phyloP scores from a whole-genome alignment of 192 early-diverging fungal genomes.

The Coemansia sp. region DNA sequence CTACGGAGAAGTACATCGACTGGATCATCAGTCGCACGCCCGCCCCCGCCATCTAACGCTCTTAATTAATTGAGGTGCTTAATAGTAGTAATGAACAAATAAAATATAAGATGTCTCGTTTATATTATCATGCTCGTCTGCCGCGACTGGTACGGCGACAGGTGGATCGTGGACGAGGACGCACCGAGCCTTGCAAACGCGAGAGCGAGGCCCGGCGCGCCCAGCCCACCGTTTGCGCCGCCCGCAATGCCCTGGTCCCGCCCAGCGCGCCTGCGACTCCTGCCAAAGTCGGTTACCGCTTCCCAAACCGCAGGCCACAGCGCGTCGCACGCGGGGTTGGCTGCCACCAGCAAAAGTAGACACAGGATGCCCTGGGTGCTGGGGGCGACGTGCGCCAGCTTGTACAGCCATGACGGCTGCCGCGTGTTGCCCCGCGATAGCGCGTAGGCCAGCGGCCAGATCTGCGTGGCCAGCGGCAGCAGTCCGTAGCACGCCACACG shows the following conservation, averaged over 20 bases:
- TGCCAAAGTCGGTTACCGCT: too few relatives aligned
- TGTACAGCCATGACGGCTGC: constrained; percentile 13
- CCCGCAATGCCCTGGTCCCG: background rate
- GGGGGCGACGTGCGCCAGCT: constrained; percentile 11
- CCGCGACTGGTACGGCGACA: constrained; percentile 45
- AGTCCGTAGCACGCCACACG: constrained; percentile 11
- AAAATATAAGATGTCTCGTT: background rate
- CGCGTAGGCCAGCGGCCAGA: constrained; percentile 20
- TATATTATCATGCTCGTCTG: constrained; percentile 8
- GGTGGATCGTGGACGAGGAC: constrained; percentile 39
- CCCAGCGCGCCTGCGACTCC: background rate
- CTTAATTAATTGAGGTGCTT: background rate
- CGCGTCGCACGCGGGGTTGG: constrained; percentile 22
- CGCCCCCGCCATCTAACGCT: background rate
- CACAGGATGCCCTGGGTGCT: constrained; percentile 26
- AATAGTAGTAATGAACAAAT: background rate
- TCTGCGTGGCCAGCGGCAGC: constrained; percentile 17
- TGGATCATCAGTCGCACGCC: constrained; percentile 19
- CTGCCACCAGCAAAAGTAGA: constrained; percentile 7
- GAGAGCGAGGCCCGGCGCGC: constrained; percentile 11
- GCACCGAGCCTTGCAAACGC: constrained; percentile 30
- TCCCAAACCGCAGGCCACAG: background rate
- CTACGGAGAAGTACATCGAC: constrained; percentile 28
- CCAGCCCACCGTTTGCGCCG: too few relatives aligned
- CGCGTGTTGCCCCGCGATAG: constrained; percentile 1